Evolutionary conservation across 306 rosid species (phyloP), one percentile per base, ranked within the genome.

Genomic region (Gastrolobium bilobum): DNA sequence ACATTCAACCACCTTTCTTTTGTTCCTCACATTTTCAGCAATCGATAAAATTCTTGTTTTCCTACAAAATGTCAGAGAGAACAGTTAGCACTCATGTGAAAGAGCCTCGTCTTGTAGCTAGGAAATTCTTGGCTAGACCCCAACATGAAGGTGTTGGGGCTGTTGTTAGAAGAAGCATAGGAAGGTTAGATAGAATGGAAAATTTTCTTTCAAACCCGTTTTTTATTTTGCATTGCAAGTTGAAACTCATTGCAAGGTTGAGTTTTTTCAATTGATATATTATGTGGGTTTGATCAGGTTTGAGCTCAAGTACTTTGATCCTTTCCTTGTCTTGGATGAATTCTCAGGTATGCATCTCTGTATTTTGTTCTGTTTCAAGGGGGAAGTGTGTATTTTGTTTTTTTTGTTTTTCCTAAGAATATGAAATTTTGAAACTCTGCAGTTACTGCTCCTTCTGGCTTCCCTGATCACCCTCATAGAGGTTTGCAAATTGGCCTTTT

Each of bases 391-490:
- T 40, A 40, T 40, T 5, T 40, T 40, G 0, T 20, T 20, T 20
- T 3, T 67, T 52, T 10, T 52, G 35, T 66, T 37, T 57, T 57
- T 20, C 26, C 62, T 82, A 39, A 82, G 11, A 71, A 52, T 77
- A 71, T 38, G 64, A 65, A 15, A 64, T 9, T 81, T 60, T 60
- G 51, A 6, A 58, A 61, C 81, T 15, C 76, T 84, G 81, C 92
- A 95, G 98, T 91, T 33, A 70, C 97, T 59, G 93, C 97, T 85
- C 99, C 99, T 40, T 94, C 98, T 87, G 99, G 99, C 6, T 95
- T 95, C 70, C 99, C 93, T 35, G 99, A 95, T 86, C 99, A 95
- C 85, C 98, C 99, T 75, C 99, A 95, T 43, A 90, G 99, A 89
- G 99, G 99, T 89, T 82, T 83, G 81, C 8, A 14, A 30, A 43